These are phyloP conservation scores for Cucumis sativus DNA, from an alignment of 306 rosid species.

Conservation along the genomic window DNA sequence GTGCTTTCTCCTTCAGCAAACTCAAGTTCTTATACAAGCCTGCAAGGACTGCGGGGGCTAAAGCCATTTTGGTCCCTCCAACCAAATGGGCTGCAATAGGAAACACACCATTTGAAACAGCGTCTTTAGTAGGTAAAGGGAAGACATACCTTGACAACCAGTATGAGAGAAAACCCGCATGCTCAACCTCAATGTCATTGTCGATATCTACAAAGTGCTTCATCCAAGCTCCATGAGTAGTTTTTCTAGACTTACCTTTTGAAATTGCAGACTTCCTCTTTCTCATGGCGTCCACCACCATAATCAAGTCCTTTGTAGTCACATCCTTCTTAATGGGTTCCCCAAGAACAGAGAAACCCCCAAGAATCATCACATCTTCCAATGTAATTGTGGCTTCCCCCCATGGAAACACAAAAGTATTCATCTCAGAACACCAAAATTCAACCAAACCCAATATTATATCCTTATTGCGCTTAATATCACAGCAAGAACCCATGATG, in stretches of 20 bases:
- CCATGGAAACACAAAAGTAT: conserved; percentile 38
- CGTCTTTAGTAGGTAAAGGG: neutral
- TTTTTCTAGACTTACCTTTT: conserved; percentile 11
- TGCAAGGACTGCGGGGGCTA: conserved; percentile 44
- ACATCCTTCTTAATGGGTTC: conserved; percentile 7
- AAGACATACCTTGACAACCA: conserved; percentile 52
- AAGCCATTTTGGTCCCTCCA: conserved; percentile 32
- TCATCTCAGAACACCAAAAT: conserved; percentile 27
- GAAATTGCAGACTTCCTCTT: neutral
- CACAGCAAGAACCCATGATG: conserved; percentile 28
- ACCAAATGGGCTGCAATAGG: conserved; percentile 34
- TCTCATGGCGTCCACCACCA: conserved; percentile 2
- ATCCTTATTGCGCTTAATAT: conserved; percentile 6
- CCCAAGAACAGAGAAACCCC: conserved; percentile 34
- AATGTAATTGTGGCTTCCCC: conserved; percentile 45
- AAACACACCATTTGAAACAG: conserved; percentile 13
- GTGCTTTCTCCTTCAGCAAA: neutral
- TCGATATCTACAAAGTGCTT: conserved; percentile 23
- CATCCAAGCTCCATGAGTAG: conserved; percentile 20
- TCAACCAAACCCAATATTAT: conserved; percentile 22
- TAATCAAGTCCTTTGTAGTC: neutral
- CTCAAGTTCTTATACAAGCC: conserved; percentile 23
- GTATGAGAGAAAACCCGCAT: conserved; percentile 26
- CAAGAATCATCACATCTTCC: conserved; percentile 33
- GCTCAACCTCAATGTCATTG: conserved; percentile 22